phyloP scores from a whole-genome alignment of 2,329 filamentous ascomycete genomes.

The Penicillium frequentans region DNA sequence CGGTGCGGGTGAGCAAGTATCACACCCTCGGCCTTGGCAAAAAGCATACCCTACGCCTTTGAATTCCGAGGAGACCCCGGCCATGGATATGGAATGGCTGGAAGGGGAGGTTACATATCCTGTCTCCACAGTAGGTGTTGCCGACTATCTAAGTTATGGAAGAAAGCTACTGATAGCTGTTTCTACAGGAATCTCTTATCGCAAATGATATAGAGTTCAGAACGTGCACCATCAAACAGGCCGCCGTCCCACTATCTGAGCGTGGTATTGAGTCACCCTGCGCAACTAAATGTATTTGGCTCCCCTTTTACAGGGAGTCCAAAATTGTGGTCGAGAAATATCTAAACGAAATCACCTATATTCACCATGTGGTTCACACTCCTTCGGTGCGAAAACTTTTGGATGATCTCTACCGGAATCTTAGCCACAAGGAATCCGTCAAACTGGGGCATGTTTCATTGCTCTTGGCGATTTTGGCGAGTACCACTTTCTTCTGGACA shows the following conservation, averaged over 20 bases:
- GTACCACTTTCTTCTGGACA: conserved; percentile 34
- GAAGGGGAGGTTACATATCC: conserved; percentile 15
- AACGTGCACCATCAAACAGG: conserved; percentile 8
- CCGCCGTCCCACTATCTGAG: neutral
- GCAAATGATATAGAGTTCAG: conserved; percentile 12
- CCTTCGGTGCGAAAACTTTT: conserved; percentile 29
- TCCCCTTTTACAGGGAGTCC: conserved; percentile 36
- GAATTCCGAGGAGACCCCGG: neutral
- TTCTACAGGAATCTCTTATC: conserved; percentile 1
- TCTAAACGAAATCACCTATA: conserved; percentile 29
- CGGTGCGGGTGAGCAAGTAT: neutral
- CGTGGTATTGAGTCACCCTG: neutral
- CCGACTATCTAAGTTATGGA: neutral
- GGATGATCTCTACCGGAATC: conserved; percentile 29
- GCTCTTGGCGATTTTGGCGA: conserved; percentile 34
- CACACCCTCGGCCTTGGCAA: neutral
- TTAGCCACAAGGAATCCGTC: conserved; percentile 19
- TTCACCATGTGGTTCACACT: conserved; percentile 37
- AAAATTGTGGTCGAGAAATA: conserved; percentile 34
- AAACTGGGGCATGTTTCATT: conserved; percentile 29
- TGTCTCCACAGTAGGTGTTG: conserved; percentile 7
- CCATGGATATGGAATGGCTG: conserved; percentile 13
- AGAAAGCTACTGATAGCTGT: neutral
- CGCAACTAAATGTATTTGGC: conserved; percentile 29
- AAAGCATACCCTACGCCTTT: neutral